These are phyloP conservation scores for Didymella pinodella DNA, from an alignment of 2,329 filamentous ascomycete genomes.

Conservation along the genomic window DNA sequence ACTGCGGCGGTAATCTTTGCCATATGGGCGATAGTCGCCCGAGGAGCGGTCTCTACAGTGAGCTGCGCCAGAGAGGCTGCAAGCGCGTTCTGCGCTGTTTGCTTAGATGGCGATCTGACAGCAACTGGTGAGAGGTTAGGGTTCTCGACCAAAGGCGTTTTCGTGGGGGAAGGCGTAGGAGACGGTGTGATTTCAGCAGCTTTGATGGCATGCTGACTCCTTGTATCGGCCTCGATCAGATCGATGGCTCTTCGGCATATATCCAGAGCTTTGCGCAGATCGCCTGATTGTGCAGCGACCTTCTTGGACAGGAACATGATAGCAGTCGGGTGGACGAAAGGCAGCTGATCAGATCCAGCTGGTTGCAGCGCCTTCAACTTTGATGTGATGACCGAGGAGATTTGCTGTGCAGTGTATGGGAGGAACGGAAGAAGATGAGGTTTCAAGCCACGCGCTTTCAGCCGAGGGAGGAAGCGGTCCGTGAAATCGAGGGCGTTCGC, in stretches of 20 bases:
- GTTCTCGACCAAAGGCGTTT: constrained; percentile 82
- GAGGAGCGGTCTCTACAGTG: constrained; percentile 81
- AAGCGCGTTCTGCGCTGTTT: constrained; percentile 35
- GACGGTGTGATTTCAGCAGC: constrained; percentile 56
- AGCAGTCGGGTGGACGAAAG: constrained; percentile 91
- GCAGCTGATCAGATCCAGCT: constrained; percentile 68
- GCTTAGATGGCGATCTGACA: constrained; percentile 53
- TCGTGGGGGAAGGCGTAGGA: constrained; percentile 69
- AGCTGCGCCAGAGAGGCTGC: constrained; percentile 64
- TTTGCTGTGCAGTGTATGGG: constrained; percentile 87
- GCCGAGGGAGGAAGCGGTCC: constrained; percentile 88
- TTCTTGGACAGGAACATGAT: constrained; percentile 95
- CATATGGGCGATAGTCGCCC: constrained; percentile 87
- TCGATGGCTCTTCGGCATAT: constrained; percentile 90
- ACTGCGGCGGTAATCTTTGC: constrained; percentile 89
- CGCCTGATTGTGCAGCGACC: constrained; percentile 91
- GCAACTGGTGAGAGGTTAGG: constrained; percentile 70
- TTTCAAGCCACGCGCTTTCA: constrained; percentile 92
- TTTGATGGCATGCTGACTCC: constrained; percentile 72
- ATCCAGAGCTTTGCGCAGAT: constrained; percentile 93
- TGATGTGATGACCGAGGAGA: constrained; percentile 84
- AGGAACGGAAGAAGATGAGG: constrained; percentile 90
- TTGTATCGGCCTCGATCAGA: constrained; percentile 84
- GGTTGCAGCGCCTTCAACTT: constrained; percentile 80
- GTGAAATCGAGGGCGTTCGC: constrained; percentile 96